These are phyloP conservation scores for Alternaria arborescens DNA, from an alignment of 2,329 filamentous ascomycete species.

Conservation along the genomic window DNA sequence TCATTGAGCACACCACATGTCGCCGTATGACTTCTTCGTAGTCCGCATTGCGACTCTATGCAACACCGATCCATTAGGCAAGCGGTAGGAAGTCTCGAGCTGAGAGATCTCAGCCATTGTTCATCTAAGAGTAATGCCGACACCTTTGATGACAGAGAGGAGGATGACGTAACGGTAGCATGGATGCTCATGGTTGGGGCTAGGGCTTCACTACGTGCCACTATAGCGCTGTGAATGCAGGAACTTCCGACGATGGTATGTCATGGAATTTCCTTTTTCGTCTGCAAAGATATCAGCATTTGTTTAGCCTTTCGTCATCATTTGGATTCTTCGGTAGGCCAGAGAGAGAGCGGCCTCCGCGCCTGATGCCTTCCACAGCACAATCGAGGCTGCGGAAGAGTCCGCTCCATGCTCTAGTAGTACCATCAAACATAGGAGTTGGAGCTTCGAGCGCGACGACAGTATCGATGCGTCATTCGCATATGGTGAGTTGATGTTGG, in stretches of 20 bases:
- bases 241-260: slow-evolving; percentile 97
- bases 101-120: slow-evolving; percentile 90
- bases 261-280: slow-evolving; percentile 96
- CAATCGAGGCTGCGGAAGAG: slow-evolving; percentile 96
- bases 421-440: slow-evolving; percentile 92
- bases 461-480: slow-evolving; percentile 90
- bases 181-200: slow-evolving; percentile 80
- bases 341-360: background rate
- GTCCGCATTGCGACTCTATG: background rate
- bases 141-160: slow-evolving; percentile 93
- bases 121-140: slow-evolving; percentile 91
- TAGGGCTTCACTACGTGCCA: slow-evolving; percentile 88
- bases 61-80: background rate
- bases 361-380: slow-evolving; percentile 82
- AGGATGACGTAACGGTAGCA: slow-evolving; percentile 92
- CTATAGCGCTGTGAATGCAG: slow-evolving; percentile 86
- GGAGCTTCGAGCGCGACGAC: slow-evolving; percentile 97
- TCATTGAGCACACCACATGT: background rate
- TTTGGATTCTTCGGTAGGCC: background rate
- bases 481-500: slow-evolving; percentile 59
- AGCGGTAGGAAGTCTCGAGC: background rate
- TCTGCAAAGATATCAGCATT: slow-evolving; percentile 3
- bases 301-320: background rate
- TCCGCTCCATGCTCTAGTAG: slow-evolving; percentile 97
- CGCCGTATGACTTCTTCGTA: background rate